Percentiles rank a stretch among this genome's conserved stretches.
Conservation (phyloP, 129 eudicot genomes). For the Tanacetum coccineum region DNA sequence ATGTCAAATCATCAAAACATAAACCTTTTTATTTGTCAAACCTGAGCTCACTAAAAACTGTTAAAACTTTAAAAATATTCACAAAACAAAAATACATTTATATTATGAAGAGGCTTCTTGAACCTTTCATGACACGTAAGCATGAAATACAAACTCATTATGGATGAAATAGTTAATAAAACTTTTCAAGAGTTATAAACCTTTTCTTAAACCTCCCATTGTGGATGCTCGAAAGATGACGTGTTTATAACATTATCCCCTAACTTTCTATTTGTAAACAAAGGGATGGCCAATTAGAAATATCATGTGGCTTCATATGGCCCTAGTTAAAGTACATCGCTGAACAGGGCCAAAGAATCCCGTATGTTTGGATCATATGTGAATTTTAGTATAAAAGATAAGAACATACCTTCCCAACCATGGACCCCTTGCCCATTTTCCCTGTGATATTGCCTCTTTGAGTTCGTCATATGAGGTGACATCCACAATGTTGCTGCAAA, state of each 20-base stretch:
- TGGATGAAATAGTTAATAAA: too few relatives aligned
- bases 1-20: too few relatives aligned
- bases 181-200: too few relatives aligned
- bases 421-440: constrained; percentile 99
- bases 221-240: neutral
- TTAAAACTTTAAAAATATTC: too few relatives aligned
- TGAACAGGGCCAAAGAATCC: neutral
- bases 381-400: constrained; percentile 6
- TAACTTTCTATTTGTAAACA: neutral
- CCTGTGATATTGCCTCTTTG: constrained; percentile 41
- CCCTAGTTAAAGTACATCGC: neutral
- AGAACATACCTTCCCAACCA: constrained; percentile 78
- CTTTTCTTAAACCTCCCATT: too few relatives aligned
- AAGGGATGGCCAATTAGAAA: neutral
- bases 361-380: neutral
- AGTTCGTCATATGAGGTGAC: constrained; percentile 9
- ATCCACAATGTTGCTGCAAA: constrained; percentile 16
- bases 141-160: too few relatives aligned
- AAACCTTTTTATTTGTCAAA: too few relatives aligned
- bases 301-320: neutral
- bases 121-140: too few relatives aligned
- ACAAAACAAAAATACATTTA: too few relatives aligned
- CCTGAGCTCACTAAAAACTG: too few relatives aligned
- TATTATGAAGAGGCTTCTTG: too few relatives aligned
- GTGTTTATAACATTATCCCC: neutral